These are phyloP conservation scores for Stephania cephalantha DNA, from an alignment of 164 flowering plant genomes.

Conservation along the genomic window DNA sequence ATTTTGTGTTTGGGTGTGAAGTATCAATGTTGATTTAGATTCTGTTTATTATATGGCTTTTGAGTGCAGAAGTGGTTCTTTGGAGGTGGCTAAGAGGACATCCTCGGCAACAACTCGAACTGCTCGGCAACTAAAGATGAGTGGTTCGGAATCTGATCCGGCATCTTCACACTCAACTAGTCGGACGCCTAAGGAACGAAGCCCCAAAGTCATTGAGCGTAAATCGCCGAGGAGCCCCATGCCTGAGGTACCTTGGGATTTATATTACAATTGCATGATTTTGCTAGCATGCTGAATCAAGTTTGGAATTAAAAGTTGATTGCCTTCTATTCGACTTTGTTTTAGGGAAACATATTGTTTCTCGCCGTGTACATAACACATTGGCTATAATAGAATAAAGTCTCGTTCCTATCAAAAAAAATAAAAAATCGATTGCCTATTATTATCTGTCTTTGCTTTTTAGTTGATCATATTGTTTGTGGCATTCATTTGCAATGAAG, in stretches of 20 bases:
- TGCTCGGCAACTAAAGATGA: conserved; percentile 49
- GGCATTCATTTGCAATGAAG: background rate
- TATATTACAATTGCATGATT: background rate
- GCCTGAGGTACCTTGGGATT: conserved; percentile 46
- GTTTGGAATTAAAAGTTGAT: background rate
- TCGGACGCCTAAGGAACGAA: conserved; percentile 49
- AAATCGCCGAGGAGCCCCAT: conserved; percentile 73
- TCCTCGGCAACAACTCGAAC: conserved; percentile 58
- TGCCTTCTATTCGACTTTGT: background rate
- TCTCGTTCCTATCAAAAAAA: background rate
- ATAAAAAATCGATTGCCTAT: background rate
- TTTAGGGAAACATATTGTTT: too few species aligned
- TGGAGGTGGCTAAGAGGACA: conserved; percentile 60
- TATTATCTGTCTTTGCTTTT: background rate
- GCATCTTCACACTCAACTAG: conserved; percentile 34
- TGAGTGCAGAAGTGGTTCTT: conserved; percentile 37
- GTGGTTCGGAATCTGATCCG: conserved; percentile 47
- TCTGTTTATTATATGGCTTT: background rate
- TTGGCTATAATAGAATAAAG: too few species aligned
- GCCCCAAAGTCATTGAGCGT: conserved; percentile 68
- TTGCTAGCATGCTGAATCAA: background rate
- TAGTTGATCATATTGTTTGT: background rate
- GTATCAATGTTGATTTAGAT: background rate
- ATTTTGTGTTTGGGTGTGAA: background rate
- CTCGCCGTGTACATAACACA: too few species aligned